phyloP scores from a whole-genome alignment of 1,139 yeast genomes.

The Scheffersomyces insectosa region DNA sequence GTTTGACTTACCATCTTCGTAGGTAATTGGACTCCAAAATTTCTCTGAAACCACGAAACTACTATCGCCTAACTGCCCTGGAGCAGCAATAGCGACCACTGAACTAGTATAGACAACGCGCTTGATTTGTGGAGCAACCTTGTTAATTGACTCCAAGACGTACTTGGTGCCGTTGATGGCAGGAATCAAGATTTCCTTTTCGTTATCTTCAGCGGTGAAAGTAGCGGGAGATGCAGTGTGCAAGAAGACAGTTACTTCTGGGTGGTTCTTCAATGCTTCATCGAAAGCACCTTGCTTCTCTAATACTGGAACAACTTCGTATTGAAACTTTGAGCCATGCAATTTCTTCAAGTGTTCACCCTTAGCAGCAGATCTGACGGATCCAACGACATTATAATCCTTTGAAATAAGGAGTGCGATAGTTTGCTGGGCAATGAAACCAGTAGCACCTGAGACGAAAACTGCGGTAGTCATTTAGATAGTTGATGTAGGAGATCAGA shows the following conservation, averaged over 20 bases:
- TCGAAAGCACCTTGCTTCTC: no score
- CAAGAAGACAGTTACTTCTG: constrained; percentile 32
- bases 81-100: constrained; percentile 43
- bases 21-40: constrained; percentile 39
- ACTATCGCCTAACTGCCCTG: constrained; percentile 36
- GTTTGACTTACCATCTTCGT: constrained; percentile 36
- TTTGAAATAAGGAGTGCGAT: no score
- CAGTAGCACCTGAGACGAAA: no score
- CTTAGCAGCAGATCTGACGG: no score
- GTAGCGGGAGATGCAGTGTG: constrained; percentile 47
- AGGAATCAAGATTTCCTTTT: constrained; percentile 11
- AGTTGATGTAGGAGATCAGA: no score
- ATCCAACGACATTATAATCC: no score
- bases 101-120: constrained; percentile 44
- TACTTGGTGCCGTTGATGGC: constrained; percentile 4
- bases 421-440: no score
- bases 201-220: constrained; percentile 19
- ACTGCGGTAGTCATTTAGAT: no score
- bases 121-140: constrained; percentile 25
- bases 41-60: constrained; percentile 32
- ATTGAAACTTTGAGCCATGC: no score
- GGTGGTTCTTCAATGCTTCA: constrained; percentile 25
- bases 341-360: no score
- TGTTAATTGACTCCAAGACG: constrained; percentile 21
- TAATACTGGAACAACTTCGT: no score